Base-by-base conservation (phyloP, 2,329 filamentous ascomycete genomes). In the Neonectria coccinea region DNA sequence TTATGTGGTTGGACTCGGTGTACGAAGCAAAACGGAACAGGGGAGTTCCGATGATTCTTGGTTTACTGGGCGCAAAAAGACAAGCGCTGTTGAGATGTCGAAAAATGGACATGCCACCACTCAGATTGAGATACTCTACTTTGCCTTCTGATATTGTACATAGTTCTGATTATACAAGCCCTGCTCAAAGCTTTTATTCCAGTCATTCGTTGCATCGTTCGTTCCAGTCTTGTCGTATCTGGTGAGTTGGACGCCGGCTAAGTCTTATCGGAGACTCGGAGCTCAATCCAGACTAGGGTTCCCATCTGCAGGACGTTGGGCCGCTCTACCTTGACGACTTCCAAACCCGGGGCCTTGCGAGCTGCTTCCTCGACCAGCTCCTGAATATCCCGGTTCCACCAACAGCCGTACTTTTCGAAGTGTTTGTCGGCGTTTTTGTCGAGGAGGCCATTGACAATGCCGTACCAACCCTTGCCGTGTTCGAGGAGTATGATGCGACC, bases 301-400 rank as follows among this genome's bases (percentile, higher is more conserved):
- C 88, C 88, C 55, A 84, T 79, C 72, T 89, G 87, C 31, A 82
- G 73, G 70, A 82, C 75, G 56, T 82, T 82, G 3, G 86, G 86
- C 55, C 85, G 81, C 68, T 85, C 79, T 22, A 89, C 74, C 66
- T 80, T 78, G 47, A 89, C 82, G 44, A 90, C 78, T 74, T 89
- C 84, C 54, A 91, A 78, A 2, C 87, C 86, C 0, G 85, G 85
- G 4, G 85, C 80, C 54, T 74, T 73, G 55, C 70, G 66, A 20
- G 79, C 79, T 31, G 86, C 88, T 64, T 83, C 80, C 57, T 81
- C 77, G 9, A 90, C 82, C 31, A 90, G 80, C 36, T 72, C 77
- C 70, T 85, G 84, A 64, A 91, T 84, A 72, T 90, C 88, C 56
- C 88, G 80, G 77, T 91, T 91, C 88, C 88, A 90, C 88, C 88